A percentile compares a stretch with the other conserved stretches of the same genome.
These are phyloP conservation scores for Flaveria ramosissima DNA, from an alignment of 129 eudicot genomes.

Conservation along the genomic window DNA sequence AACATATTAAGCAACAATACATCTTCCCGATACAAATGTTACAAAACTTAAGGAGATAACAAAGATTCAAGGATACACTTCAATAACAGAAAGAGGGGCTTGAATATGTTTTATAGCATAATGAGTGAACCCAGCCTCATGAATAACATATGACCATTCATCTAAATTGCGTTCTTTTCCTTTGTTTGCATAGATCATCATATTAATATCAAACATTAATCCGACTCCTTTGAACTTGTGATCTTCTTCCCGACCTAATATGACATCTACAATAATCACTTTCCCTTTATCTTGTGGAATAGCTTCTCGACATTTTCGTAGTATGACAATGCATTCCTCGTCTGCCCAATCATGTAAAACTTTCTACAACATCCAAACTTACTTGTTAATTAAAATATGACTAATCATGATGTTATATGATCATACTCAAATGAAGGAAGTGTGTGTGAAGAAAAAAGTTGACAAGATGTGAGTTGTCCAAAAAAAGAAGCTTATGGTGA, in stretches of 20 bases:
- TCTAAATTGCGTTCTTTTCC: conserved; percentile 13
- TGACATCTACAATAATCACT: conserved; percentile 17
- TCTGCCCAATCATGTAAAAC: conserved; percentile 22
- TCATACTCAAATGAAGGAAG: too few species aligned
- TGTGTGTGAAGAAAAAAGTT: too few species aligned
- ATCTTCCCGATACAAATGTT: not conserved
- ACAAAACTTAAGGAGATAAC: not conserved
- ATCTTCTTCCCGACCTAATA: conserved; percentile 13
- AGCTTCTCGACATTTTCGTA: conserved; percentile 18
- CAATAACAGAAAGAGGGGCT: not conserved
- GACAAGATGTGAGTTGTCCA: too few species aligned
- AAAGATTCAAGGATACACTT: conserved; percentile 19
- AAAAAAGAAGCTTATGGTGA: too few species aligned
- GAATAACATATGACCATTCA: conserved; percentile 12
- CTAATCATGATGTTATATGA: too few species aligned
- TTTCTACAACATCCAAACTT: conserved; percentile 14
- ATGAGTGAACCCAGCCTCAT: conserved; percentile 20
- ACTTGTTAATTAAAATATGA: not conserved
- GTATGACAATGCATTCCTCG: conserved; percentile 18
- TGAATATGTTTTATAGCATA: conserved; percentile 11
- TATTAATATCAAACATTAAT: conserved; percentile 9
- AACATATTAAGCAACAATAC: not conserved
- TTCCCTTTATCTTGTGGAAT: conserved; percentile 17
- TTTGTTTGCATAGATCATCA: conserved; percentile 7
- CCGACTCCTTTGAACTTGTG: conserved; percentile 5